Conservation (phyloP, 495 filamentous ascomycete species). For the Aspergillus ostianus region DNA sequence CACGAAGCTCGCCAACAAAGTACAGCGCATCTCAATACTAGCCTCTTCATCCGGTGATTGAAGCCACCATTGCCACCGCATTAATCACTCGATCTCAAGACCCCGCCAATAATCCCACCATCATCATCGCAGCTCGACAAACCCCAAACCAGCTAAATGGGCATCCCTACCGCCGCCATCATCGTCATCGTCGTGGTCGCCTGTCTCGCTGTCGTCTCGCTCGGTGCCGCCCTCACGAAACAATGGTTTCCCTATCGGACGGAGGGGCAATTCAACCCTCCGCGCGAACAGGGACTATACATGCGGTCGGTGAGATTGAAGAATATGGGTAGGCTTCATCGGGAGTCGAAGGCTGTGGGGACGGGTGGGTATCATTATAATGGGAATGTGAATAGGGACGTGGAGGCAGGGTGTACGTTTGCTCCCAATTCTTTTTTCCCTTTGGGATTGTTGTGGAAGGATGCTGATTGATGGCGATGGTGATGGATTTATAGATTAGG, state of each 20-base stretch:
- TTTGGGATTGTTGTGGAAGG: background rate
- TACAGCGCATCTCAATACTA: background rate
- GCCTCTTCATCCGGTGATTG: no score
- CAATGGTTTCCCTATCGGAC: conserved; percentile 29
- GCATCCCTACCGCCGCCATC: conserved; percentile 30
- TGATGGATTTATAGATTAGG: background rate
- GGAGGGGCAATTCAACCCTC: conserved; percentile 15
- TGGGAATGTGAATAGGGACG: background rate
- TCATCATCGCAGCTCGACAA: background rate
- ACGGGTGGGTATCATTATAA: conserved; percentile 10
- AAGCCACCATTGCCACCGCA: no score
- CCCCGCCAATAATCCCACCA: background rate
- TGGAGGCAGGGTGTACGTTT: background rate
- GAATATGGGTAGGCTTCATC: conserved; percentile 29
- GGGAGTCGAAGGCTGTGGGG: conserved; percentile 20
- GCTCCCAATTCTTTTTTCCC: background rate
- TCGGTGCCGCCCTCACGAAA: conserved; percentile 35
- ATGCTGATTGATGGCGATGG: background rate
- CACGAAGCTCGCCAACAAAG: background rate
- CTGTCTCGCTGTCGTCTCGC: conserved; percentile 34
- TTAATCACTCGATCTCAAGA: no score
- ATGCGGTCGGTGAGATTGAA: conserved; percentile 40
- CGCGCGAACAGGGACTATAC: conserved; percentile 36
- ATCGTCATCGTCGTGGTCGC: conserved; percentile 45
- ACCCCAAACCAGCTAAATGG: background rate